Evolutionary conservation across 1,139 yeast genomes (phyloP), one percentile per base, ranked within the genome.

Genomic region (Chernovozyma aurita): DNA sequence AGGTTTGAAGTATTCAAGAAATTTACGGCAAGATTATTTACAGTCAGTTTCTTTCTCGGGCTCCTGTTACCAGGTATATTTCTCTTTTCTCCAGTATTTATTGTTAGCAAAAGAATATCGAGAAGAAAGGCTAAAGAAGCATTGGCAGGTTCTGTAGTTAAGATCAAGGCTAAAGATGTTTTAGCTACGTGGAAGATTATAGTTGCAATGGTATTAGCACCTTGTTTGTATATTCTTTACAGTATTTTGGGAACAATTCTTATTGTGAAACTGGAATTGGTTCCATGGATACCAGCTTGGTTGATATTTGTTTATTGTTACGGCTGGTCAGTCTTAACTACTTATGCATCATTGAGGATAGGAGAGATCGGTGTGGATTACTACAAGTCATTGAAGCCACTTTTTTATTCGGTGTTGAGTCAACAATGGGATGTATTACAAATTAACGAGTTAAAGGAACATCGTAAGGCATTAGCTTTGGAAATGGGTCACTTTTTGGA

Each of bases 401-500:
- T 61, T 31, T 59, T 59, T 38, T 59, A 57, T 38, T 60, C 70
- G n/a, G 46, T 65, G 29, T 44, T 63, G 15, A 60, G 78, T 55
- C 56, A 70, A 62, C 53, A 72, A 70, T 49, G 50, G 14, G 64
- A 63, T 36, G 41, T 52, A 27, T 44, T 55, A 21, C 49, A 69
- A 43, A 59, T 87, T 30, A 67, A 70, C 27, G 65, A 74, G 34
- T 65, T 87, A 46, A 78, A 83, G 46, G 50, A 61, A 20, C 68
- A 72, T 16, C 65, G 96, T 36, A 59, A 64, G 28, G 66, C 63
- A 33, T 65, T 87, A 38, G 73, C 83, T 2, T 59, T 56, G 29
- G 73, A 77, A 42, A 84, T 87, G 31, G 77, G 86, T 12, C 78
- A 76, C 25, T 66, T 80, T 18, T 84, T 88, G 43, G 80, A 85